Percentiles rank a stretch among this genome's conserved stretches.
Evolutionary conservation across 2,329 filamentous ascomycete species (phyloP).

Genomic region (Penicillium sp.): DNA sequence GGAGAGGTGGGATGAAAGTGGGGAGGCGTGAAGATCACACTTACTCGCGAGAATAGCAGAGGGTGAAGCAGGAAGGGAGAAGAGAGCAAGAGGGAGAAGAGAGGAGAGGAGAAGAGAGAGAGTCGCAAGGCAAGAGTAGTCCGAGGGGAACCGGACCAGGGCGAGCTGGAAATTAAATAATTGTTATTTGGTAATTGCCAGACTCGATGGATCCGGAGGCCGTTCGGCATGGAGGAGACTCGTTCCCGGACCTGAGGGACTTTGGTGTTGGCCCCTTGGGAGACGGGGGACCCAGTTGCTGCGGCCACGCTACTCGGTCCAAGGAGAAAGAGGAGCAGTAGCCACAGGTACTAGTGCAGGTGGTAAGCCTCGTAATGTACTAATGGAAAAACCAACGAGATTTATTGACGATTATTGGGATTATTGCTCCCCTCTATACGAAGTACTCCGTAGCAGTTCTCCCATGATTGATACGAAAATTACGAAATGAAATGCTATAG

Average conservation of each 20-base stretch:
- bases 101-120: not conserved
- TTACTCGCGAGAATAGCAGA: slow-evolving; percentile 2
- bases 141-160: not conserved
- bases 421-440: not conserved
- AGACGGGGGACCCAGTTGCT: not conserved
- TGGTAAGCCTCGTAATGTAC: not conserved
- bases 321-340: not conserved
- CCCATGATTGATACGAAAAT: not conserved
- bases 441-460: too few species aligned
- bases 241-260: slow-evolving; percentile 7
- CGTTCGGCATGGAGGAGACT: slow-evolving; percentile 5
- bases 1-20: slow-evolving; percentile 7
- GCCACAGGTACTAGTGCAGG: not conserved
- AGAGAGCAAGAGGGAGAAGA: not conserved
- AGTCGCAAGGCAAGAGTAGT: not conserved
- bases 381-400: not conserved
- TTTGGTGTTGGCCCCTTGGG: not conserved
- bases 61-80: not conserved
- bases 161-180: slow-evolving; percentile 1
- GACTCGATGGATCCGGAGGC: not conserved
- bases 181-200: not conserved
- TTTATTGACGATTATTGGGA: not conserved
- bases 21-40: slow-evolving; percentile 6
- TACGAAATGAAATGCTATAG: not conserved
- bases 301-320: not conserved